These are phyloP conservation scores for Penicillium griseofulvum DNA, from an alignment of 2,329 filamentous ascomycete genomes.

Conservation along the genomic window DNA sequence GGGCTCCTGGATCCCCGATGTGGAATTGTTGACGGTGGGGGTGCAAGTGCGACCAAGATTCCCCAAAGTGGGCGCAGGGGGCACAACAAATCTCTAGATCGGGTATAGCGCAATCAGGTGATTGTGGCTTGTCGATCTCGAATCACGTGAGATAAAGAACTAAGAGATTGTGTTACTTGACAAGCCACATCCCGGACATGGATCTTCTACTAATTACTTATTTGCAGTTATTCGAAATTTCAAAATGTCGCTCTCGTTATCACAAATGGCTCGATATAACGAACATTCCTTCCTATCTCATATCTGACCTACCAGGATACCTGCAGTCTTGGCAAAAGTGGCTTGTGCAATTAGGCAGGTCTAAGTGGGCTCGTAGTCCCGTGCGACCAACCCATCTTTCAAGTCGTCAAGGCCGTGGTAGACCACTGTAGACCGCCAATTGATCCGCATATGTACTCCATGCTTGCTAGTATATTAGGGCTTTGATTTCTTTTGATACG, in stretches of 20 bases:
- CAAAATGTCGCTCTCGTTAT: background rate
- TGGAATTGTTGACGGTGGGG: slow-evolving; percentile 28
- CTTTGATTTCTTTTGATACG: background rate
- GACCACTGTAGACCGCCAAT: background rate
- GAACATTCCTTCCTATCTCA: background rate
- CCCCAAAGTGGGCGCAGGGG: slow-evolving; percentile 19
- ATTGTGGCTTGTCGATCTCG: slow-evolving; percentile 25
- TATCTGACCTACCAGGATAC: slow-evolving; percentile 1
- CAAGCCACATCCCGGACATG: background rate
- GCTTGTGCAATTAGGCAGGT: slow-evolving; percentile 13
- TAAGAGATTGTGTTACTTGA: background rate
- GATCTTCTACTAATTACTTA: too few relatives aligned
- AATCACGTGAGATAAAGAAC: slow-evolving; percentile 8
- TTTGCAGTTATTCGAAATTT: background rate
- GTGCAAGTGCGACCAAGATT: slow-evolving; percentile 24
- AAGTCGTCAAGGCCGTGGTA: background rate
- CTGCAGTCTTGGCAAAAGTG: slow-evolving; percentile 12
- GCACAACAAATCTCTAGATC: slow-evolving; percentile 43
- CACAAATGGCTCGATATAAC: background rate
- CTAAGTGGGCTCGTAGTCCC: slow-evolving; percentile 18
- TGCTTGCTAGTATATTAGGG: background rate
- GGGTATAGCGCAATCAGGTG: slow-evolving; percentile 30
- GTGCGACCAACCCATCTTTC: slow-evolving; percentile 18
- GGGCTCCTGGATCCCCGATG: slow-evolving; percentile 10
- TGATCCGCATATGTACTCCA: background rate